Conservation (phyloP, 805 yeast genomes). For the Zygosaccharomyces lentus region DNA sequence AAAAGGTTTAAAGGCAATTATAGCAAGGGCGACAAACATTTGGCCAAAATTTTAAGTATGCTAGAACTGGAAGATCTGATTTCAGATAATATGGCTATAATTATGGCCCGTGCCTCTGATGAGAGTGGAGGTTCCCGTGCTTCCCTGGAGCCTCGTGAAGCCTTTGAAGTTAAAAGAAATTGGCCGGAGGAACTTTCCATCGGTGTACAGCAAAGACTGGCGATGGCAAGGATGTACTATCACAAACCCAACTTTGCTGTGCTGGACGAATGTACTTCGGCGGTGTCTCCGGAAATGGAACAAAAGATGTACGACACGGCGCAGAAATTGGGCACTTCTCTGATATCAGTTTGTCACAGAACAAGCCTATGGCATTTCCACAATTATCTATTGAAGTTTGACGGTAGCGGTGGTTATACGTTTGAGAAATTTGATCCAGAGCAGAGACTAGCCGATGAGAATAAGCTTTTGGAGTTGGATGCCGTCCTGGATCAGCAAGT, state of each 20-base stretch:
- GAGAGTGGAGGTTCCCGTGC: conserved; percentile 29
- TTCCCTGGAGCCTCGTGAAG: conserved; percentile 37
- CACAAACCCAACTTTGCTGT: conserved; percentile 93
- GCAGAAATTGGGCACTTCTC: conserved; percentile 69
- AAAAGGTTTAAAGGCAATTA: conserved; percentile 29
- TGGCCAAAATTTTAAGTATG: conserved; percentile 50
- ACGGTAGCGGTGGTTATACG: conserved; percentile 71
- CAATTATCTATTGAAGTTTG: conserved; percentile 73
- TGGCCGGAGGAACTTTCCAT: conserved; percentile 87
- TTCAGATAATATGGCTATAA: conserved; percentile 41
- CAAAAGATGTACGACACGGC: conserved; percentile 84
- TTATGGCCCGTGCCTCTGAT: conserved; percentile 28
- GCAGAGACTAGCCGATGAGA: conserved; percentile 67
- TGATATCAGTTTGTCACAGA: conserved; percentile 87
- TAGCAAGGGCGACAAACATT: conserved; percentile 41
- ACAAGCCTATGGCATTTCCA: conserved; percentile 93
- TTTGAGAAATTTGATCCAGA: conserved; percentile 65
- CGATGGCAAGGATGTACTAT: conserved; percentile 88
- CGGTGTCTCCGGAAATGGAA: conserved; percentile 87
- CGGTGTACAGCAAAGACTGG: conserved; percentile 90
- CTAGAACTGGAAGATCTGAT: conserved; percentile 59
- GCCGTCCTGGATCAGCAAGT: conserved; percentile 61
- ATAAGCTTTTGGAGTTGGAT: conserved; percentile 70
- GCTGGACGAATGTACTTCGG: conserved; percentile 92
- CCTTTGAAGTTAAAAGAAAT: conserved; percentile 64